Percentiles rank a stretch among this genome's conserved stretches.
Evolutionary conservation across 495 filamentous ascomycete genomes (phyloP).

Genomic region (Podospora comata): DNA sequence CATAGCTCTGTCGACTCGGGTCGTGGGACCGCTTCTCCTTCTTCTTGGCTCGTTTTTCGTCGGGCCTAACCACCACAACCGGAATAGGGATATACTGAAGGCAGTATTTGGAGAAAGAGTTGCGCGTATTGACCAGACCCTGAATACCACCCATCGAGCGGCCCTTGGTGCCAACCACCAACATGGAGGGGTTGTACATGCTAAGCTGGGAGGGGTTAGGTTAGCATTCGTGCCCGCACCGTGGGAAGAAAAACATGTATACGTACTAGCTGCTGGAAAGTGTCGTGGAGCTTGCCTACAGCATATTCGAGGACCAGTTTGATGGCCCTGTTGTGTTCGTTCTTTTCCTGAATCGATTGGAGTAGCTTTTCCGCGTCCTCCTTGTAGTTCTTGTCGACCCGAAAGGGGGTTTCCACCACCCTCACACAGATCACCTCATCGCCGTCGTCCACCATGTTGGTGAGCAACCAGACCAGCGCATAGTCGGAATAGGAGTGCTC

Average conservation of each 20-base stretch:
- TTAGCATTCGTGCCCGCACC: neutral
- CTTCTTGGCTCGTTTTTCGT: conserved; percentile 85
- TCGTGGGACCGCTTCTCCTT: conserved; percentile 83
- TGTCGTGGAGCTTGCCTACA: conserved; percentile 85
- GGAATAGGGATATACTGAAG: conserved; percentile 93
- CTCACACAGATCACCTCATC: conserved; percentile 94
- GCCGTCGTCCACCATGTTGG: conserved; percentile 93
- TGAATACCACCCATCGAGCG: conserved; percentile 84
- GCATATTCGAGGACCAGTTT: conserved; percentile 85
- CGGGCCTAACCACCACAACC: conserved; percentile 92
- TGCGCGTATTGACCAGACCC: conserved; percentile 72
- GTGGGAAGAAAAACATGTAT: neutral
- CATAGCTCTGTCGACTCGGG: conserved; percentile 74
- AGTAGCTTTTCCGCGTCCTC: conserved; percentile 73
- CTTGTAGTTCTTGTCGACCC: conserved; percentile 74
- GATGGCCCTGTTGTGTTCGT: conserved; percentile 79
- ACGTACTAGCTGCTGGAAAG: conserved; percentile 88
- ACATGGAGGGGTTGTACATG: conserved; percentile 89
- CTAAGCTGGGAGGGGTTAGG: conserved; percentile 60
- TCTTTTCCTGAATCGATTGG: conserved; percentile 79
- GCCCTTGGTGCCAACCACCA: conserved; percentile 92
- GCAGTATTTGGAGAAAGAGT: conserved; percentile 95
- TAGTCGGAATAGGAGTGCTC: conserved; percentile 95
- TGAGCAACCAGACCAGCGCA: conserved; percentile 89
- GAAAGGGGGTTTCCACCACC: conserved; percentile 82